Percentiles rank a stretch among this genome's conserved stretches.
phyloP scores from a whole-genome alignment of 352 stramenopile species.

The Saprolegnia diclina region DNA sequence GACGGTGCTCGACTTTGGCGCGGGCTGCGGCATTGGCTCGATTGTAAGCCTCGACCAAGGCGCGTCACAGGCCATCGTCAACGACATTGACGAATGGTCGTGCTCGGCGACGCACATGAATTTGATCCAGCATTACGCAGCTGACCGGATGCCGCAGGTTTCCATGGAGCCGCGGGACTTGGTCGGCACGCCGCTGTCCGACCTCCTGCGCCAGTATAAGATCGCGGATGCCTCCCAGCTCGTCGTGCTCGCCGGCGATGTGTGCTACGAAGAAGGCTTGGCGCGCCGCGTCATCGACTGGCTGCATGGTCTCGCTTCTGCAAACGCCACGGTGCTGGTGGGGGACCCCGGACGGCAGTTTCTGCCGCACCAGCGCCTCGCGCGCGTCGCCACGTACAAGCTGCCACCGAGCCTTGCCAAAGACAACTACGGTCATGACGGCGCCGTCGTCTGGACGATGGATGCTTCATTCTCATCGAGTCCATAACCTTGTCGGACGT shows the following conservation, averaged over 20 bases:
- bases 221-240: not conserved
- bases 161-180: not conserved
- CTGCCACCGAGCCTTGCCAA: constrained; percentile 13
- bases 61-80: constrained; percentile 6
- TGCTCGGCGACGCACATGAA: constrained; percentile 17
- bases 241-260: constrained; percentile 23
- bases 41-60: constrained; percentile 15
- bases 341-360: constrained; percentile 25
- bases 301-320: not conserved
- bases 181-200: constrained; percentile 4
- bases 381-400: not conserved
- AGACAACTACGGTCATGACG: constrained; percentile 3
- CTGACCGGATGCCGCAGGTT: constrained; percentile 5
- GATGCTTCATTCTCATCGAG: not conserved
- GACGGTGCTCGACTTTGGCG: constrained; percentile 18
- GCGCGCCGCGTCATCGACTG: constrained; percentile 6
- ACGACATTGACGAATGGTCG: constrained; percentile 23
- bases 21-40: constrained; percentile 23
- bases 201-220: not conserved
- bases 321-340: constrained; percentile 4
- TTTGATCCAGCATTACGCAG: not conserved
- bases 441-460: constrained; percentile 8
- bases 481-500: no score
- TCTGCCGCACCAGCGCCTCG: constrained; percentile 1
- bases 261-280: constrained; percentile 25